Conservation (phyloP, 2,329 filamentous ascomycete genomes). For the Didymosphaeria variabile region DNA sequence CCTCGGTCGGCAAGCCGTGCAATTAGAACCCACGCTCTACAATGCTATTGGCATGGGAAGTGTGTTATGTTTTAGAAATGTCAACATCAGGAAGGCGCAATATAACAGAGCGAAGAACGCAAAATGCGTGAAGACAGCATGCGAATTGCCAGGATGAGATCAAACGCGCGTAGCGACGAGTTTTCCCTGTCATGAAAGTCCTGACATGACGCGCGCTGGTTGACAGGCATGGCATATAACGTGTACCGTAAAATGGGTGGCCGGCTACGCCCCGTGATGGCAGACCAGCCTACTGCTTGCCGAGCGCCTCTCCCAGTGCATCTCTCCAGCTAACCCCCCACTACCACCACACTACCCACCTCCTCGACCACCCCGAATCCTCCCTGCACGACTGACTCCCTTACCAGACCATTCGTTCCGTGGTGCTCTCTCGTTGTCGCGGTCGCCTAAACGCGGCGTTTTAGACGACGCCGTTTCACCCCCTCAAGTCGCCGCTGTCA, state of each 20-base stretch:
- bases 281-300: conserved; percentile 11
- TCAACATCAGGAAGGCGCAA: neutral
- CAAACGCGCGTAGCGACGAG: conserved; percentile 13
- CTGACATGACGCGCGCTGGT: conserved; percentile 18
- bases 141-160: conserved; percentile 2
- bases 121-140: neutral
- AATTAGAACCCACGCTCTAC: neutral
- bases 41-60: neutral
- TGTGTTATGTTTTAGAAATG: neutral
- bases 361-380: conserved; percentile 10
- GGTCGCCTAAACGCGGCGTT: conserved; percentile 3
- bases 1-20: conserved; percentile 1
- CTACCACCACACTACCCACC: conserved; percentile 9
- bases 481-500: conserved; percentile 29
- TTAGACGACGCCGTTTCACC: conserved; percentile 13
- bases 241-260: conserved; percentile 22
- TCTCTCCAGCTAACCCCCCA: conserved; percentile 17
- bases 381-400: conserved; percentile 6
- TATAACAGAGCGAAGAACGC: neutral
- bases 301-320: conserved; percentile 5
- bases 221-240: conserved; percentile 11
- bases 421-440: conserved; percentile 15
- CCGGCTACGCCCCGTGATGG: conserved; percentile 15
- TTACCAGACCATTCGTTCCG: conserved; percentile 15
- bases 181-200: conserved; percentile 10